phyloP scores from a whole-genome alignment of 768 basidiomycete genomes.

The Leccinum arenicola region DNA sequence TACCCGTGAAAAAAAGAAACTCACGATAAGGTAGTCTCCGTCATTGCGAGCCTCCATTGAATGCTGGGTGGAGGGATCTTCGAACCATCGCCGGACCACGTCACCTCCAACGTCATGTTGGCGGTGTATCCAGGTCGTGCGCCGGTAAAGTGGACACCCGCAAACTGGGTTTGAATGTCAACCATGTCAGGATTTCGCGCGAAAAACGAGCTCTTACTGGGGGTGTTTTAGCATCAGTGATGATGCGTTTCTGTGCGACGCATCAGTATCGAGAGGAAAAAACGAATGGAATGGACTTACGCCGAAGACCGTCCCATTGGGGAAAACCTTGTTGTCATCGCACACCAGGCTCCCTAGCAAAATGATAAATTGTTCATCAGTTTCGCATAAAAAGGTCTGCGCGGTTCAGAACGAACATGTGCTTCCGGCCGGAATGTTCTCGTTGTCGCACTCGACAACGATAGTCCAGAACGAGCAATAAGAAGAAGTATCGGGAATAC shows the following conservation, averaged over 20 bases:
- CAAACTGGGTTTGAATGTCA: neutral
- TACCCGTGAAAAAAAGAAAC: neutral
- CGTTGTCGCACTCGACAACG: constrained; percentile 9
- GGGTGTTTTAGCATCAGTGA: neutral
- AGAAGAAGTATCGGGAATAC: neutral
- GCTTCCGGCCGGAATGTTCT: constrained; percentile 1
- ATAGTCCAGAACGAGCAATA: constrained; percentile 8
- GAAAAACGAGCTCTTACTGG: neutral
- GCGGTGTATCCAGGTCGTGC: neutral
- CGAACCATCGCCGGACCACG: neutral
- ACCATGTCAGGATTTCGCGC: neutral
- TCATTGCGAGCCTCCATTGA: neutral
- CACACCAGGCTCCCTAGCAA: constrained; percentile 6
- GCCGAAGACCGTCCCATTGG: constrained; percentile 5
- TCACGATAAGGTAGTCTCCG: neutral
- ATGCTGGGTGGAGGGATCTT: neutral
- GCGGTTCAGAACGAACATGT: neutral
- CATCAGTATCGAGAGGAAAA: neutral
- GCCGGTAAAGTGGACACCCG: constrained; percentile 1
- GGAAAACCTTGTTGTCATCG: constrained; percentile 6
- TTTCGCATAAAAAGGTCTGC: neutral
- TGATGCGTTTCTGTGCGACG: neutral
- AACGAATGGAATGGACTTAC: neutral
- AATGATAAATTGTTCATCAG: neutral
- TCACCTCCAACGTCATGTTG: neutral